These are phyloP conservation scores for Colletotrichum cereale DNA, from an alignment of 2,329 filamentous ascomycete species.

Conservation along the genomic window DNA sequence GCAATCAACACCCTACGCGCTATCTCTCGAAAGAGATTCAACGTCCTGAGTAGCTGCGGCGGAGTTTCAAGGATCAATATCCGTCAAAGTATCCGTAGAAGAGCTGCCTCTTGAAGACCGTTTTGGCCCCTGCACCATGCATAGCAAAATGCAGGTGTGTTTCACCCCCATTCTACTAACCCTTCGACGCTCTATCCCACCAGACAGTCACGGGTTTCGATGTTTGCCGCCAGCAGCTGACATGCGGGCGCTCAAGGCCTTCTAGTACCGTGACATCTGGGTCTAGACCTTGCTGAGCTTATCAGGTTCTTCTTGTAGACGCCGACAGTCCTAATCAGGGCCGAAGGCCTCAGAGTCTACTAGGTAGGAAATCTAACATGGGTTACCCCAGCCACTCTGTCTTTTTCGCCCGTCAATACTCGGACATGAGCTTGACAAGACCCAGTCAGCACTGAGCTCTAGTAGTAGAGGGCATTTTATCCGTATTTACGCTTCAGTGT, in stretches of 20 bases:
- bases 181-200: constrained; percentile 8
- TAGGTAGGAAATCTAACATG: neutral
- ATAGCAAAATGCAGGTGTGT: constrained; percentile 7
- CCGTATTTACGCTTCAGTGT: constrained; percentile 20
- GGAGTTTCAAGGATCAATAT: constrained; percentile 15
- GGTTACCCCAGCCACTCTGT: neutral
- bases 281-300: neutral
- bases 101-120: neutral
- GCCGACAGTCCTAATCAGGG: neutral
- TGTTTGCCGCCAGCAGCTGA: constrained; percentile 26
- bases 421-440: constrained; percentile 5
- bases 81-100: neutral
- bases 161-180: constrained; percentile 33
- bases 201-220: neutral
- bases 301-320: neutral
- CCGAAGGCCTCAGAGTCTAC: constrained; percentile 1
- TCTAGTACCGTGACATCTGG: neutral
- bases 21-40: constrained; percentile 27
- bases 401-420: constrained; percentile 7
- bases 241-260: constrained; percentile 5
- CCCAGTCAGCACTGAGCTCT: neutral
- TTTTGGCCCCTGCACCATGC: constrained; percentile 20
- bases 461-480: neutral
- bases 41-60: constrained; percentile 22
- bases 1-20: constrained; percentile 38